Evolutionary conservation across 371 early-diverging fungal genomes (phyloP), one percentile per base, ranked within the genome.

Genomic region (Thermomucor indicae-seudaticae): DNA sequence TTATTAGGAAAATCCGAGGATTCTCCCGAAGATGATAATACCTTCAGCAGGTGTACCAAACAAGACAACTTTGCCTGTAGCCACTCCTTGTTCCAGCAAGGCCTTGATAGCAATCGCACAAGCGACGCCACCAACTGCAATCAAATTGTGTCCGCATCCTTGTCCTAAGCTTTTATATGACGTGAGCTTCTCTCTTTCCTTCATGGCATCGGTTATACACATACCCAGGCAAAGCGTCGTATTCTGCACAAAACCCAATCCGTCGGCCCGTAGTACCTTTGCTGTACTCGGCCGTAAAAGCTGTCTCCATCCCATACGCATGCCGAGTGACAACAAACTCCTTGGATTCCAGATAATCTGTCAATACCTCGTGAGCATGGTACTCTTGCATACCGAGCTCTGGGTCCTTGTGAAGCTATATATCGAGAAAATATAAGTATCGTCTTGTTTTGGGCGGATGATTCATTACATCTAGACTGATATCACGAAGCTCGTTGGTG

Each of bases 31-130:
- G 35, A n/a, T 20, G 12, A 16, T 40, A 5, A 28, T 57, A 63
- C 72, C 84, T 65, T 92, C 91, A 11, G 85, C 90, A 1, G 92
- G 91, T 1, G 89, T 88, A 27, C 90, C 92, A 65, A 84, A 87
- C 40, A 90, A 61, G 50, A 75, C 75, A 49, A 90, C 80, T 20
- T 70, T 70, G 29, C 83, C 89, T n/a, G 67, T 56, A 31, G 82
- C 61, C 22, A 69, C 47, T 38, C 70, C 72, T 29, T 57, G 58
- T 39, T 84, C 75, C 47, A 88, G 62, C 3, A 72, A 78, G 12
- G 69, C 58, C 32, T 78, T 74, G 29, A 82, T 64, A 32, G 75
- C 89, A n/a, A 84, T 53, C 10, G 83, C 80, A 35, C 79, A 66
- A n/a, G 84, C 86, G 2, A 88, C 55, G n/a, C 86, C 88, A 10